phyloP scores from a whole-genome alignment of 345 rosid genomes.

The Gossypium turneri region DNA sequence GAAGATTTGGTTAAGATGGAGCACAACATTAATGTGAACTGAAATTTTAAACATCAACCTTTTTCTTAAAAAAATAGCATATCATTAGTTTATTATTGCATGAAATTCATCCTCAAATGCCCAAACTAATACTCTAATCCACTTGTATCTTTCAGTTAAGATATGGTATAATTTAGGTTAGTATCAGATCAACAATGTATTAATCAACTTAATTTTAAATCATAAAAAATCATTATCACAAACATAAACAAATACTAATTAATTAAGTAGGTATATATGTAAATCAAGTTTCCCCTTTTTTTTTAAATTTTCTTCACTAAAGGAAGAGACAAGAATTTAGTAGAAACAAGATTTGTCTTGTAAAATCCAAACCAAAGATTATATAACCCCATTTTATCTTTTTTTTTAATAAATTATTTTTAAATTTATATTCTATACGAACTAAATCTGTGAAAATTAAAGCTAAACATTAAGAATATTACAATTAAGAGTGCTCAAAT shows the following conservation, averaged over 20 bases:
- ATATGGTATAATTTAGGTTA: no score
- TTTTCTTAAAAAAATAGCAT: no score
- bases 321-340: slow-evolving; percentile 14
- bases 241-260: neutral
- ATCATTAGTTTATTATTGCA: no score
- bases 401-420: neutral
- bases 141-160: no score
- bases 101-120: no score
- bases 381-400: neutral
- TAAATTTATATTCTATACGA: no score
- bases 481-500: no score
- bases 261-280: neutral
- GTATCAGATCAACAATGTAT: neutral
- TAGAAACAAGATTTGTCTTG: slow-evolving; percentile 15
- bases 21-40: no score
- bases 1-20: no score
- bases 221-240: neutral
- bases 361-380: slow-evolving; percentile 15
- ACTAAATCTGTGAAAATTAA: neutral
- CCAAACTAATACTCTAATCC: no score
- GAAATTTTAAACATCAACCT: no score
- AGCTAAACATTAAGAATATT: neutral
- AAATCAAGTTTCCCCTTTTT: neutral
- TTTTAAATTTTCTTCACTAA: neutral
- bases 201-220: neutral